Percentiles rank a stretch among this genome's conserved stretches.
phyloP scores from a whole-genome alignment of 768 basidiomycete genomes.

The Candolleomyces aberdarensis region DNA sequence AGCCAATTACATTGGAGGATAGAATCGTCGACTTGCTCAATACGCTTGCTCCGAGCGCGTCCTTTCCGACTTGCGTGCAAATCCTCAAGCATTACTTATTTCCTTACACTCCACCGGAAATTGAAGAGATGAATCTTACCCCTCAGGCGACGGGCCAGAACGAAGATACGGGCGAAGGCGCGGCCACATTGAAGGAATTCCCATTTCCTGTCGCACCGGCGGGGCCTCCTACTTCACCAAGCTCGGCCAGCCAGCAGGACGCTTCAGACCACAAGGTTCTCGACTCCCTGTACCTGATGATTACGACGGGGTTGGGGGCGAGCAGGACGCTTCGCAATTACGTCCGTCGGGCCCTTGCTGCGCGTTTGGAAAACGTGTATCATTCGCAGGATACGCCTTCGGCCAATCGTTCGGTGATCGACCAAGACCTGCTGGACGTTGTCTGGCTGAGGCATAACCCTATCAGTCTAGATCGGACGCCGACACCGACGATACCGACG shows the following conservation, averaged over 20 bases:
- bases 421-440: conserved; percentile 62
- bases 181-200: neutral
- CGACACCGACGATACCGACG: too few relatives aligned
- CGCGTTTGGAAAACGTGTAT: conserved; percentile 69
- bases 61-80: conserved; percentile 60
- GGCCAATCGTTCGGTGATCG: conserved; percentile 47
- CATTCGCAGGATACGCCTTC: conserved; percentile 40
- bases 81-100: conserved; percentile 58
- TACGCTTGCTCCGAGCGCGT: conserved; percentile 60
- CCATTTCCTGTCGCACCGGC: neutral
- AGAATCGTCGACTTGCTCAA: conserved; percentile 55
- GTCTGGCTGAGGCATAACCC: conserved; percentile 71
- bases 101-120: conserved; percentile 30
- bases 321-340: conserved; percentile 60
- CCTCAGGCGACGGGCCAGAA: neutral
- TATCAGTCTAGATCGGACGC: neutral
- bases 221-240: neutral
- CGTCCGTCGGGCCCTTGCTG: conserved; percentile 57
- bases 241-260: neutral
- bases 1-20: conserved; percentile 44
- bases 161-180: too few relatives aligned
- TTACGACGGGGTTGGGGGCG: conserved; percentile 54
- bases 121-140: conserved; percentile 3
- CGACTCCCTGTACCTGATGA: conserved; percentile 23
- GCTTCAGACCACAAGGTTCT: conserved; percentile 1